Base-by-base conservation (phyloP, 1,284 basidiomycete genomes). In the Xerocomus subilludens region DNA sequence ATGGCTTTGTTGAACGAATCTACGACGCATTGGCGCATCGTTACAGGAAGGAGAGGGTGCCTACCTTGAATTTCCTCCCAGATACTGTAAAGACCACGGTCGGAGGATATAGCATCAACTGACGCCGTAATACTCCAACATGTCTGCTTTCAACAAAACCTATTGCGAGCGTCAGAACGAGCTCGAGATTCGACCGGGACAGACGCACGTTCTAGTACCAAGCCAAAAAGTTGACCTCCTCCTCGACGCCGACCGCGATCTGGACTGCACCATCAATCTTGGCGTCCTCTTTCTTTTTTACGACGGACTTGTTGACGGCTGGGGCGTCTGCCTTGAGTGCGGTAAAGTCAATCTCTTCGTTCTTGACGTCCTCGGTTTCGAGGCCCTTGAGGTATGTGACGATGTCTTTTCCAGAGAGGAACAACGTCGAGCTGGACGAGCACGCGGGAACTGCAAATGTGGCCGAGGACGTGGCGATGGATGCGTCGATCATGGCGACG, bases 111-210 rank as follows among this genome's bases (percentile, higher is more conserved):
- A 99, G 84, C 98, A 99, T 36, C 98, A 98, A 77, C 96, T 97
- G 81, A 99, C 97, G 84, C 93, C 97, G 87, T 99, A 99, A 87
- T 99, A 99, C 83, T 99, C 98, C 71, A 99, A 87, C 98, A 99
- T 99, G 82, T 99, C 97, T 35, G 97, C 96, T 88, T 99, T 99
- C 85, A 98, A 89, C 76, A 99, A 88, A n/a, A 98, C 97, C 95
- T 98, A 79, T 66, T 47, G 53, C 65, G 25, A 25, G 56, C 53
- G 30, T n/a, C n/a, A n/a, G n/a, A n/a, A n/a, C n/a, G n/a, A n/a
- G n/a, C n/a, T n/a, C n/a, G n/a, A n/a, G n/a, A n/a, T n/a, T n/a
- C n/a, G n/a, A n/a, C n/a, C n/a, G n/a, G n/a, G n/a, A n/a, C n/a
- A n/a, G n/a, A 86, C 92, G 80, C 75, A 96, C 96, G 82, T 93